phyloP scores from a whole-genome alignment of 139 green algal species.

The Chlorella ohadii region DNA sequence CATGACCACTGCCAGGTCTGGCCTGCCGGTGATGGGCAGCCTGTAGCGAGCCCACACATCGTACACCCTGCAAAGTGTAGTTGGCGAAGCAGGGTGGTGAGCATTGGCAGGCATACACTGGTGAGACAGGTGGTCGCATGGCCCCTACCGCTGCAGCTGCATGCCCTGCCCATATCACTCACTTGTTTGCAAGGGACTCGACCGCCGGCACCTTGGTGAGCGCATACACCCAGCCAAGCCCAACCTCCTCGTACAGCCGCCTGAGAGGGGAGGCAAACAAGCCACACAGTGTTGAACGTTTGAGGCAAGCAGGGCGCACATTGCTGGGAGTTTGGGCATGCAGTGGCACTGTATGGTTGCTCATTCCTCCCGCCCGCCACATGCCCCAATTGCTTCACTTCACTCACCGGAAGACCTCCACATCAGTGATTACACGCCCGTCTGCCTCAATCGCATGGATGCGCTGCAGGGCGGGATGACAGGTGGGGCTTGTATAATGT shows the following conservation, averaged over 20 bases:
- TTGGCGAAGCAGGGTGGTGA: not conserved
- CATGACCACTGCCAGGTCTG: constrained; percentile 54
- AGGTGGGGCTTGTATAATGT: too few relatives aligned
- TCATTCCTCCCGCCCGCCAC: too few relatives aligned
- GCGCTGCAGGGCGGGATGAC: constrained; percentile 79
- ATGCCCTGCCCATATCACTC: not conserved
- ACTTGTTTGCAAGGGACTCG: constrained; percentile 23
- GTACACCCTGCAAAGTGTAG: constrained; percentile 74
- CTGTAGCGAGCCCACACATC: constrained; percentile 86
- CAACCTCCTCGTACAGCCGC: constrained; percentile 90
- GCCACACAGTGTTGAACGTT: too few relatives aligned
- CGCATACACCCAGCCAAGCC: constrained; percentile 92
- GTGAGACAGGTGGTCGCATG: too few relatives aligned
- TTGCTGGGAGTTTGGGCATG: too few relatives aligned
- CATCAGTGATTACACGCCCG: constrained; percentile 69
- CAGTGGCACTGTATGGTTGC: too few relatives aligned
- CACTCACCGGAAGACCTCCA: not conserved
- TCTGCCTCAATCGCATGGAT: constrained; percentile 92
- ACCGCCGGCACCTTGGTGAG: constrained; percentile 6
- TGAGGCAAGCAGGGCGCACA: too few relatives aligned
- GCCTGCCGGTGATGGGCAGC: constrained; percentile 76
- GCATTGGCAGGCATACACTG: too few relatives aligned
- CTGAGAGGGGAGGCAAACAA: constrained; percentile 15
- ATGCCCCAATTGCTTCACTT: too few relatives aligned
- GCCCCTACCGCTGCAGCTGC: too few relatives aligned